Conservation (phyloP, 768 basidiomycete genomes). For the Dacryopinax primogenitus region DNA sequence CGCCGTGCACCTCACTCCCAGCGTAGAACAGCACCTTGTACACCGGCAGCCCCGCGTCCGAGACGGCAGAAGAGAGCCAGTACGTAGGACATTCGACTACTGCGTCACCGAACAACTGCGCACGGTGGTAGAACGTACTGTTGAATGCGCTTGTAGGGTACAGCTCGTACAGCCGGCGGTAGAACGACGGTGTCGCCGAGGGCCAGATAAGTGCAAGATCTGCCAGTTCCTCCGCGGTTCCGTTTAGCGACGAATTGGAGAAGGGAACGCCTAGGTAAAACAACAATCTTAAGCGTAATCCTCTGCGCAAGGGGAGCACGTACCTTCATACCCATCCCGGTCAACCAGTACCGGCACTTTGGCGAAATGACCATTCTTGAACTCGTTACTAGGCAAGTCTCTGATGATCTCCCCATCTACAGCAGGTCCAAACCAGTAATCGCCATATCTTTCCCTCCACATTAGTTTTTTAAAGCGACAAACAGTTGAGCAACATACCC, state of each 20-base stretch:
- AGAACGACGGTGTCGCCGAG: neutral
- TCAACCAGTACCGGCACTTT: neutral
- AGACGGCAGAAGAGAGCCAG: neutral
- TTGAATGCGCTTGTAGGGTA: neutral
- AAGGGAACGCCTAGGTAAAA: neutral
- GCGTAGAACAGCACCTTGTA: constrained; percentile 2
- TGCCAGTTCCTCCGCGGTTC: neutral
- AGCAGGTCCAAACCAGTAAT: neutral
- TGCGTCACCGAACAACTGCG: neutral
- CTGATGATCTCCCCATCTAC: constrained; percentile 1
- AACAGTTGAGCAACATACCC: neutral
- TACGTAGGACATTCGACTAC: neutral
- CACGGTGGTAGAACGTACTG: neutral
- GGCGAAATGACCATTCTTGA: neutral
- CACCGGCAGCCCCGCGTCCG: neutral
- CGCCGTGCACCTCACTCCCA: neutral
- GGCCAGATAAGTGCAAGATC: neutral
- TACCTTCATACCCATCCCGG: constrained; percentile 5
- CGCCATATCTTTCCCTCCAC: too few relatives aligned
- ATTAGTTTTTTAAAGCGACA: too few relatives aligned
- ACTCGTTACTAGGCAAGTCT: neutral
- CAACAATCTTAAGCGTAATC: neutral
- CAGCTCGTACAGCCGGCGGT: neutral
- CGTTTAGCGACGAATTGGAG: neutral
- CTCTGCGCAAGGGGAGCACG: neutral